Base-by-base conservation (phyloP, 768 basidiomycete species). In the Kwoniella mangroviensis region DNA sequence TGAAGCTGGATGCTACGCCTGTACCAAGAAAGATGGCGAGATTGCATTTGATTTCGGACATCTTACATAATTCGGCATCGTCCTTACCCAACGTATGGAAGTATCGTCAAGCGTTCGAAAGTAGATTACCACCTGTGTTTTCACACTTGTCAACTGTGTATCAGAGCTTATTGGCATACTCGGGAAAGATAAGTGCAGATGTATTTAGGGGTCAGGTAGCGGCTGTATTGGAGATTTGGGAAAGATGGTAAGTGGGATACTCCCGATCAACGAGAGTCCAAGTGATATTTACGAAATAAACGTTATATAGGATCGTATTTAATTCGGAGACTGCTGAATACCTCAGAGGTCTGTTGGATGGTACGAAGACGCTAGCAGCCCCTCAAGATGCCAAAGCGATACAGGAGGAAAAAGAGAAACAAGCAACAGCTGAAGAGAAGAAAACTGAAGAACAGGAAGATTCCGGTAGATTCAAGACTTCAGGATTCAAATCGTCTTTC, bases 1-100 rank as follows among this genome's bases (percentile, higher is more conserved):
- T 98, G 10, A 86, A 92, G 26, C 90, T 98, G 21, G 93, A 94
- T 73, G 86, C 89, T n/a, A 99, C 97, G 1, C 90, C 97, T 0
- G 93, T 98, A n/a, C 97, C 97, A 65, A 90, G 95, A 75, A 99
- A 99, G 83, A 89, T 98, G 65, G 93, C 97, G 26, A 90, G 97
- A 26, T 87, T 99, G 28, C 91, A 98, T 84, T 87, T 99, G 68
- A 93, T 98, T 64, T 98, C 95, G 80, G 97, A 99, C 81, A 98
- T 99, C 73, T 86, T 99, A 54, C 95, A 98, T 83, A 99, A 99
- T 82, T 97, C 95, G 4, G 93, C 93, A 42, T 93, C 93, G 2
- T 86, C 94, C 2, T 88, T 98, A 15, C 94, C 94, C 0, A 95
- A 93, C 82, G 96, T 95, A 7, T 99, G 97, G 97, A 94, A 93